A percentile compares a stretch with the other conserved stretches of the same genome.
These are phyloP conservation scores for Fagus sylvatica DNA, from an alignment of 306 rosid genomes.

Conservation along the genomic window DNA sequence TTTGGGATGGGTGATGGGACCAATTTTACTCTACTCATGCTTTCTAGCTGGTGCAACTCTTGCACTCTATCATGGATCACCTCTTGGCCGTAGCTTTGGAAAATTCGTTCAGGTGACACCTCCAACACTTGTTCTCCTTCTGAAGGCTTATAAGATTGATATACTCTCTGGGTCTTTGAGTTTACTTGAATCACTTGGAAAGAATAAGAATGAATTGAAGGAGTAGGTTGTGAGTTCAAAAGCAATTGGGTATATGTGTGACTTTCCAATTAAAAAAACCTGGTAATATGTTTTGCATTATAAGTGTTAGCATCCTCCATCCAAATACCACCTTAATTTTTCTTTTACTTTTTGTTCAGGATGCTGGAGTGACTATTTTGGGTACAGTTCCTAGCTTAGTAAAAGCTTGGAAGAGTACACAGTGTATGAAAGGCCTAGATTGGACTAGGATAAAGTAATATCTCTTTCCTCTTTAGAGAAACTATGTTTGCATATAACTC, in stretches of 20 bases:
- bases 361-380: no score
- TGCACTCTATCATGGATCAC: no score
- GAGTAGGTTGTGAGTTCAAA: no score
- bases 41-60: conserved; percentile 58
- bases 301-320: conserved; percentile 4
- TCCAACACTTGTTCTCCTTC: no score
- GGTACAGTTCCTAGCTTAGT: no score
- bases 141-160: no score
- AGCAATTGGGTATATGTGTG: no score
- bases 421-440: conserved; percentile 78
- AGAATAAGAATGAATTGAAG: no score
- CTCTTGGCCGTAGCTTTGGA: no score
- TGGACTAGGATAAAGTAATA: conserved; percentile 85
- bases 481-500: not conserved
- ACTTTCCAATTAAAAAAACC: not conserved
- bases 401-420: conserved; percentile 55
- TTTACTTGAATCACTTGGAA: no score
- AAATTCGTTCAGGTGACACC: no score
- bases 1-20: conserved; percentile 97
- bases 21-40: conserved; percentile 61
- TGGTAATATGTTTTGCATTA: not conserved
- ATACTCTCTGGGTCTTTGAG: no score
- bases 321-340: not conserved
- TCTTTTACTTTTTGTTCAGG: not conserved
- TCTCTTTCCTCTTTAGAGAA: conserved; percentile 14